phyloP scores from a whole-genome alignment of 2,329 filamentous ascomycete species.

The Parastagonospora avenae region DNA sequence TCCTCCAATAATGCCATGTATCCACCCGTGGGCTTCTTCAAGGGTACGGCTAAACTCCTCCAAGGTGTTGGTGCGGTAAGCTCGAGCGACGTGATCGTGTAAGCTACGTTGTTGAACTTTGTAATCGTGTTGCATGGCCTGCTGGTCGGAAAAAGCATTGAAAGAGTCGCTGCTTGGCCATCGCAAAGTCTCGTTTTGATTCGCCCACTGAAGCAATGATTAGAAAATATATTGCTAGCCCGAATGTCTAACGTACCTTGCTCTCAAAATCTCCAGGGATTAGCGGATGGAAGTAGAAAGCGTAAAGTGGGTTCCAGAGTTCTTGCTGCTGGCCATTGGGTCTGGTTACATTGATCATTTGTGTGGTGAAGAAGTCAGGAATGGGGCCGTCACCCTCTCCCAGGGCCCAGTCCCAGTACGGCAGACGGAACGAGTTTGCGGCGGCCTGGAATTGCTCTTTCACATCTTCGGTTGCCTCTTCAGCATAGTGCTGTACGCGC shows the following conservation, averaged over 20 bases:
- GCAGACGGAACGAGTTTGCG: constrained; percentile 38
- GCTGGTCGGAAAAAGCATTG: constrained; percentile 22
- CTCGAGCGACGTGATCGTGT: constrained; percentile 19
- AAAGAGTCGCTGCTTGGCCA: constrained; percentile 32
- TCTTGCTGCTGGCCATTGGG: constrained; percentile 17
- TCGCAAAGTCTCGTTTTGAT: constrained; percentile 33
- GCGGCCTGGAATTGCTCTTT: constrained; percentile 27
- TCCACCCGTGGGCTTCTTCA: constrained; percentile 33
- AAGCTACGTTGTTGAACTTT: constrained; percentile 6
- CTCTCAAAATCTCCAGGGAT: constrained; percentile 28
- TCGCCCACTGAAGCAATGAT: constrained; percentile 22
- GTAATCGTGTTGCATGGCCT: constrained; percentile 3
- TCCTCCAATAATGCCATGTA: constrained; percentile 54
- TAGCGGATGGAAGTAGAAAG: constrained; percentile 34
- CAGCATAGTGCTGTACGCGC: constrained; percentile 15
- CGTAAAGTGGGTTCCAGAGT: constrained; percentile 36
- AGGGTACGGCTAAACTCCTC: constrained; percentile 45
- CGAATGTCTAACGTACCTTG: constrained; percentile 15
- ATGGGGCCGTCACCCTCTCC: constrained; percentile 23
- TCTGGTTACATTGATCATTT: constrained; percentile 19
- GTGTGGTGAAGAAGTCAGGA: constrained; percentile 31
- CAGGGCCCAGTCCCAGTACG: constrained; percentile 44
- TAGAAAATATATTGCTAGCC: not conserved
- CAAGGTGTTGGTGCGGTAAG: constrained; percentile 9
- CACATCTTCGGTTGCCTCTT: constrained; percentile 21